Evolutionary conservation across 768 basidiomycete species (phyloP).

Genomic region (Psilocybe cyanescens): DNA sequence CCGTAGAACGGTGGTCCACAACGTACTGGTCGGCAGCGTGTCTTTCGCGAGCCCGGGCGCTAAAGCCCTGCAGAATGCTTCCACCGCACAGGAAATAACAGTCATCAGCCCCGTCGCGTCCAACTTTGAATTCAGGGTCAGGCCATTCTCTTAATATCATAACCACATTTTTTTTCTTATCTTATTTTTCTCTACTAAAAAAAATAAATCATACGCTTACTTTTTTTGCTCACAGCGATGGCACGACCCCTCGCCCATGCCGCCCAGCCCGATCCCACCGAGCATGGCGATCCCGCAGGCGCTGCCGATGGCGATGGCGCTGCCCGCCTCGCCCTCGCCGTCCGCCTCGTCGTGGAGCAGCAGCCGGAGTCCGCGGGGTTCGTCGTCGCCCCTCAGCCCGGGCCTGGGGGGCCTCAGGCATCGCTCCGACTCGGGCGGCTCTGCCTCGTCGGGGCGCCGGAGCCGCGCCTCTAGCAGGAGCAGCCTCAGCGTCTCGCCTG

Average conservation of each 20-base stretch:
- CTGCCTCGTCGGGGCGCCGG: slow-evolving; percentile 1
- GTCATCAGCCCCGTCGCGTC: slow-evolving; percentile 65
- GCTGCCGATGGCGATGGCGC: slow-evolving; percentile 13
- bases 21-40: slow-evolving; percentile 76
- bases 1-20: slow-evolving; percentile 69
- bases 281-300: slow-evolving; percentile 23
- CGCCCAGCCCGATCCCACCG: slow-evolving; percentile 46
- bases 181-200: no score
- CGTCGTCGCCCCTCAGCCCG: slow-evolving; percentile 16
- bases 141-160: slow-evolving; percentile 14
- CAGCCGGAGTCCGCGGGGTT: slow-evolving; percentile 23
- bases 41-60: slow-evolving; percentile 77
- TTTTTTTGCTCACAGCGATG: slow-evolving; percentile 49
- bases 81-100: slow-evolving; percentile 82
- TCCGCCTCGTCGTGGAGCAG: slow-evolving; percentile 26
- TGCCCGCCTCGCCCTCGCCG: slow-evolving; percentile 34
- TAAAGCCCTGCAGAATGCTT: slow-evolving; percentile 79
- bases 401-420: neutral
- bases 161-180: no score
- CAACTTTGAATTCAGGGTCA: slow-evolving; percentile 58
- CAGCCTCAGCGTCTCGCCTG: slow-evolving; percentile 14
- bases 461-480: neutral
- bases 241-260: slow-evolving; percentile 71
- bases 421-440: slow-evolving; percentile 4
- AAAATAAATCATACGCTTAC: no score